Evolutionary conservation across 495 filamentous ascomycete genomes (phyloP).

Genomic region (Hypoxylon crocopeplum): DNA sequence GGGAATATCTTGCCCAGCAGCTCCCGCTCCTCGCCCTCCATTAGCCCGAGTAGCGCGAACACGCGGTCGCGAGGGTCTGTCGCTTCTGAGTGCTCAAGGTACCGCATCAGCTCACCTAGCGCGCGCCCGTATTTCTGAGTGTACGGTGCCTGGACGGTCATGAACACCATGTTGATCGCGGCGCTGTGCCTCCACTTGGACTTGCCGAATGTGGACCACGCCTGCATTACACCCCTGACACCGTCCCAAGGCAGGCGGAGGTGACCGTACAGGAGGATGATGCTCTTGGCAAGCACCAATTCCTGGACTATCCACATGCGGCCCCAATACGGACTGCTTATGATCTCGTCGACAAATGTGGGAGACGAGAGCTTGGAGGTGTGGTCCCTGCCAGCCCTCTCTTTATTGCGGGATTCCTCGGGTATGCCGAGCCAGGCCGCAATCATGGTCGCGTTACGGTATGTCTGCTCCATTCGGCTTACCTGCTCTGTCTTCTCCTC

Average conservation of each 20-base stretch:
- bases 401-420: too few relatives aligned
- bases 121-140: background rate
- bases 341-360: background rate
- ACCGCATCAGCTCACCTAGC: slow-evolving; percentile 1
- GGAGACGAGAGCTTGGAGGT: slow-evolving; percentile 1
- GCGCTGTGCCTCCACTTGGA: background rate
- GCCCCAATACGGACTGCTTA: slow-evolving; percentile 14
- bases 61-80: too few relatives aligned
- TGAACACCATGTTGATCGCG: background rate
- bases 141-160: background rate
- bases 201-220: background rate
- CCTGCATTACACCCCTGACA: too few relatives aligned
- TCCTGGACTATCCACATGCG: slow-evolving; percentile 27
- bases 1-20: slow-evolving; percentile 1
- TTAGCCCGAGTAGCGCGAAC: background rate
- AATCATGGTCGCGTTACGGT: too few relatives aligned
- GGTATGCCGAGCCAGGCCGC: too few relatives aligned
- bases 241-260: background rate
- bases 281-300: slow-evolving; percentile 15
- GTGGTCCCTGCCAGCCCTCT: background rate
- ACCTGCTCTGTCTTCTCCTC: too few relatives aligned
- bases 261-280: slow-evolving; percentile 20
- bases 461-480: too few relatives aligned
- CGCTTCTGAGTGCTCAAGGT: background rate
- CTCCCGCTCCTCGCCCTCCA: slow-evolving; percentile 2